Evolutionary conservation across 2,329 filamentous ascomycete species (phyloP).

Genomic region (Xylaria sp.): DNA sequence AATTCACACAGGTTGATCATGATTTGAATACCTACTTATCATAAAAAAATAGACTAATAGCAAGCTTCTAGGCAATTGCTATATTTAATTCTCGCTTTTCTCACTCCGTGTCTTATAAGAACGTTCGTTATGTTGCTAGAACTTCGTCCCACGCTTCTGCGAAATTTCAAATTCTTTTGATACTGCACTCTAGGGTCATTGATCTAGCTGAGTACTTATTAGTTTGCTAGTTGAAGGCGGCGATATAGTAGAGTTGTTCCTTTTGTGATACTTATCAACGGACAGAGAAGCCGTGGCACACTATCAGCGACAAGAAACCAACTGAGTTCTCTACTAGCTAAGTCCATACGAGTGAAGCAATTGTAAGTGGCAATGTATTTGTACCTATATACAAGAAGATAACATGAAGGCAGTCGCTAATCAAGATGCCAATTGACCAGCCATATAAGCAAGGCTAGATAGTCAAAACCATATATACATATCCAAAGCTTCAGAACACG

Average conservation of each 20-base stretch:
- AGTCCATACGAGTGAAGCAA: no score
- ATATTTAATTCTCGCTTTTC: not conserved
- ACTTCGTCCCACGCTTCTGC: not conserved
- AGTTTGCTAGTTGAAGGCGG: not conserved
- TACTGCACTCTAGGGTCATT: not conserved
- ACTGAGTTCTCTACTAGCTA: not conserved
- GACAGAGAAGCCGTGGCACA: not conserved
- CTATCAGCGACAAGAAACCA: not conserved
- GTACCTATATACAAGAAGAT: constrained; percentile 8
- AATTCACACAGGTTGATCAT: constrained; percentile 13
- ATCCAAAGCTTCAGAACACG: not conserved
- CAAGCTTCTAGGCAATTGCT: constrained; percentile 8
- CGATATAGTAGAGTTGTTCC: not conserved
- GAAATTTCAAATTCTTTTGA: not conserved
- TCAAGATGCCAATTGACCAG: not conserved
- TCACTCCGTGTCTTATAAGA: not conserved
- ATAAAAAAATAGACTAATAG: constrained; percentile 28
- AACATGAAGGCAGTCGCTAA: not conserved
- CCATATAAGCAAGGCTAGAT: not conserved
- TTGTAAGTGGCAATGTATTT: not conserved
- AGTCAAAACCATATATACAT: not conserved
- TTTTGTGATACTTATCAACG: not conserved
- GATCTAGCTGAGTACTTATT: not conserved
- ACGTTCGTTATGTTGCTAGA: not conserved
- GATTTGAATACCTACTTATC: constrained; percentile 7